A percentile compares a stretch with the other conserved stretches of the same genome.
Conservation (phyloP, 2,329 filamentous ascomycete genomes). For the Aureobasidium sp. region DNA sequence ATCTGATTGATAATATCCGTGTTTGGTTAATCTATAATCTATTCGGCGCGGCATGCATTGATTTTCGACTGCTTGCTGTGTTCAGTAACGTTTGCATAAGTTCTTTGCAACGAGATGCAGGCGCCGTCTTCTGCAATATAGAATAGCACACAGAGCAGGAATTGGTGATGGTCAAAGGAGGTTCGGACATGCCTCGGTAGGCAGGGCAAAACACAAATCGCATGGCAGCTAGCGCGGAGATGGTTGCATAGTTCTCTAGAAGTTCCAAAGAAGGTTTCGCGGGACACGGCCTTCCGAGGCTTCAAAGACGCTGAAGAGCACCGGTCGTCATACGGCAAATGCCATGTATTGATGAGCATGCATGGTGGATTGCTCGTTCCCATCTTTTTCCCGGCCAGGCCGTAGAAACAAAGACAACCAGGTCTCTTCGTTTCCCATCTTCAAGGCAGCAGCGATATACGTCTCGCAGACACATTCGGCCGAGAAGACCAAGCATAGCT, state of each 20-base stretch:
- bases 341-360: conserved; percentile 7
- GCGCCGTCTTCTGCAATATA: not conserved
- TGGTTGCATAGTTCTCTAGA: not conserved
- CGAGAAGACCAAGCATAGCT: not conserved
- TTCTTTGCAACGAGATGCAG: not conserved
- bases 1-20: conserved; percentile 14
- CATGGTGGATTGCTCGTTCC: not conserved
- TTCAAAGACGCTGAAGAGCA: conserved; percentile 3
- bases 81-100: not conserved
- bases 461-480: not conserved
- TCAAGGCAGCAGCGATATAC: conserved; percentile 1
- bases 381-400: conserved; percentile 6
- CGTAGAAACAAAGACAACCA: not conserved
- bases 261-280: conserved; percentile 8
- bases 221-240: conserved; percentile 10
- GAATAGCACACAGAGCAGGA: not conserved
- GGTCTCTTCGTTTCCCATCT: not conserved
- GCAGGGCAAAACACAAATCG: not conserved
- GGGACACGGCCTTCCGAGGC: conserved; percentile 4
- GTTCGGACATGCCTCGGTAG: not conserved
- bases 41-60: not conserved
- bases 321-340: conserved; percentile 12
- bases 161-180: not conserved
- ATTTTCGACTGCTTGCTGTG: not conserved
- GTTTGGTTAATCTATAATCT: conserved; percentile 1